Conservation (phyloP, 116 monocot species). For the Papilionanthe hybrid region DNA sequence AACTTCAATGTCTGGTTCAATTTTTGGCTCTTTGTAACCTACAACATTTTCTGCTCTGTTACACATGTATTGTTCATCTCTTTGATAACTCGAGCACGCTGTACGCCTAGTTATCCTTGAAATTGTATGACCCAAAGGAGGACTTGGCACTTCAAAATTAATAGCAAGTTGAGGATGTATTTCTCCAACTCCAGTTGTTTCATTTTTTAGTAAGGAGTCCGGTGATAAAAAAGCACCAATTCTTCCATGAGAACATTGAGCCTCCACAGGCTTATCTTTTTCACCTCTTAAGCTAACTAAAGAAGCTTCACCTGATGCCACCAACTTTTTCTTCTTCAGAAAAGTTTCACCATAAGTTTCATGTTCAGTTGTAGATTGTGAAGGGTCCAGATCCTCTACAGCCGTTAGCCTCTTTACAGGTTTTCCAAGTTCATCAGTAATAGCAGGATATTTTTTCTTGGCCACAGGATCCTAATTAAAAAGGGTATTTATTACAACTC, state of each 20-base stretch:
- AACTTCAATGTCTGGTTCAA: constrained; percentile 15
- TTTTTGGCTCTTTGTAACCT: constrained; percentile 21
- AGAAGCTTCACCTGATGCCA: neutral
- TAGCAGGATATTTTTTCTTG: constrained; percentile 5
- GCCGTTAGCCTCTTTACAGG: constrained; percentile 15
- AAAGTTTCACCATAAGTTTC: constrained; percentile 10
- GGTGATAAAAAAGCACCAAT: neutral
- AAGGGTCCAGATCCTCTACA: constrained; percentile 9
- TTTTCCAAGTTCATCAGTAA: constrained; percentile 5
- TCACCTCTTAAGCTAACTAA: no score
- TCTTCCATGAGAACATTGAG: constrained; percentile 1
- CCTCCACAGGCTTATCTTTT: neutral
- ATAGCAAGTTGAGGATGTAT: neutral
- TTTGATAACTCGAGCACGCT: neutral
- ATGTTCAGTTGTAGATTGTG: neutral
- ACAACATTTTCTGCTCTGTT: constrained; percentile 1
- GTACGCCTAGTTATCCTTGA: neutral
- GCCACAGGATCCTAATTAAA: constrained; percentile 14
- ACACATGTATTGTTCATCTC: neutral
- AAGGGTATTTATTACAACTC: neutral
- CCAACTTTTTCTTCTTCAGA: constrained; percentile 6
- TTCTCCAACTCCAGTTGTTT: neutral
- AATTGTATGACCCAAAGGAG: neutral
- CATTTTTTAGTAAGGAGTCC: neutral
- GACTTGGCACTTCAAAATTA: neutral